Conservation (phyloP, 78 protist genomes). For the Capsaspora owczarzaki region DNA sequence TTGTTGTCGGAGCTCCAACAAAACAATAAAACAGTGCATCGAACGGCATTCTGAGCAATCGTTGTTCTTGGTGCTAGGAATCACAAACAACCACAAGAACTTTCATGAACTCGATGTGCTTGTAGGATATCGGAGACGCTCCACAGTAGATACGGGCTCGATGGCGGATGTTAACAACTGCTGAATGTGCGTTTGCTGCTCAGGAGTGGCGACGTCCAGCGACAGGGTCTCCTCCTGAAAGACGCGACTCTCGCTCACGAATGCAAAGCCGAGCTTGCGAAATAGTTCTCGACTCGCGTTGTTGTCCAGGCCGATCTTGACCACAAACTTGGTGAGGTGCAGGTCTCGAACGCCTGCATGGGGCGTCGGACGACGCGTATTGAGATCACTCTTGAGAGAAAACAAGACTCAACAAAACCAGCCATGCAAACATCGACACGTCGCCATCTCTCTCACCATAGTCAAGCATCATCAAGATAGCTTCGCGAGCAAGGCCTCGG, state of each 20-base stretch:
- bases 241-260: background rate
- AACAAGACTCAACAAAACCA: background rate
- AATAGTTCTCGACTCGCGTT: conserved; percentile 15
- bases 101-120: too few relatives aligned
- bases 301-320: conserved; percentile 42
- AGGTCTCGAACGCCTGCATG: background rate
- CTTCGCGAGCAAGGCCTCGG: conserved; percentile 56
- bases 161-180: too few relatives aligned
- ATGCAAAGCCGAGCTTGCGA: conserved; percentile 15
- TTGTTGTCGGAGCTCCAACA: too few relatives aligned
- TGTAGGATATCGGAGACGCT: too few relatives aligned
- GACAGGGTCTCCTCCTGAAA: background rate
- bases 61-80: too few relatives aligned
- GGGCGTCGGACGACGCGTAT: background rate
- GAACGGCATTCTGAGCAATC: too few relatives aligned
- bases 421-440: background rate
- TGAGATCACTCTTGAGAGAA: background rate
- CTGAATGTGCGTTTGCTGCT: too few relatives aligned
- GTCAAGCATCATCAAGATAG: conserved; percentile 37
- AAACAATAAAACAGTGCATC: too few relatives aligned
- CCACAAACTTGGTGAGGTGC: conserved; percentile 7
- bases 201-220: too few relatives aligned
- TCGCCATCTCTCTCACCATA: conserved; percentile 33
- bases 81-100: too few relatives aligned
- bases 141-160: too few relatives aligned